These are phyloP conservation scores for Trypanosoma caninum DNA, from an alignment of 208 protist species.

Conservation along the genomic window DNA sequence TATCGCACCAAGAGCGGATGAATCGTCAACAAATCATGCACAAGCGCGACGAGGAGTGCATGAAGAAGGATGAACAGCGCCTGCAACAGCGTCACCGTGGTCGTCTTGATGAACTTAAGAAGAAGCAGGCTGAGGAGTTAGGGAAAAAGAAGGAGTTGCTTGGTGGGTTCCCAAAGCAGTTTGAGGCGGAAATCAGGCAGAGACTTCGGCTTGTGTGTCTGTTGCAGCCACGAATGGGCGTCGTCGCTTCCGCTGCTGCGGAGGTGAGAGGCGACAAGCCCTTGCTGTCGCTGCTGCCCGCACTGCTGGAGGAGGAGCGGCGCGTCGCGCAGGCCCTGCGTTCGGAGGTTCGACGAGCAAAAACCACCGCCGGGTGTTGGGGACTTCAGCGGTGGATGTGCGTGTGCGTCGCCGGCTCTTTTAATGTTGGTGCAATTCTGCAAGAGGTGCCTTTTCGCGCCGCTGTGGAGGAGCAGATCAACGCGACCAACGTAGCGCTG, in stretches of 20 bases:
- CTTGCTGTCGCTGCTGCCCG: constrained; percentile 43
- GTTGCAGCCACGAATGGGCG: constrained; percentile 55
- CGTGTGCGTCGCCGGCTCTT: constrained; percentile 53
- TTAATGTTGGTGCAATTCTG: constrained; percentile 65
- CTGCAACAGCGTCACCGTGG: constrained; percentile 26
- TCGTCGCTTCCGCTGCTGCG: constrained; percentile 35
- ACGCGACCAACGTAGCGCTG: constrained; percentile 18
- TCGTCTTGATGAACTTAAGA: constrained; percentile 46
- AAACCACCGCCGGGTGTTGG: constrained; percentile 48
- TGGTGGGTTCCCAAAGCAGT: constrained; percentile 26
- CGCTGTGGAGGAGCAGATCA: constrained; percentile 43
- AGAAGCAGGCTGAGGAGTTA: constrained; percentile 56
- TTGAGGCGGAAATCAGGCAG: constrained; percentile 54
- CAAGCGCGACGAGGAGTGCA: constrained; percentile 45
- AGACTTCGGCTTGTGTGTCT: constrained; percentile 33
- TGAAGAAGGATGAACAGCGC: constrained; percentile 42
- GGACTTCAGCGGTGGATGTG: constrained; percentile 52
- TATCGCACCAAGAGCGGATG: constrained; percentile 40
- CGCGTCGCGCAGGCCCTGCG: constrained; percentile 48
- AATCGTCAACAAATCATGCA: constrained; percentile 38
- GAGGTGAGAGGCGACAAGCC: constrained; percentile 41
- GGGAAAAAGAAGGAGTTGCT: constrained; percentile 30
- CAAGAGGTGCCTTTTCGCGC: constrained; percentile 35
- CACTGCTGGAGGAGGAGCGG: constrained; percentile 69
- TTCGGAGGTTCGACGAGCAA: constrained; percentile 46